Conservation (phyloP, 306 rosid species). For the Fragaria ananassa region DNA sequence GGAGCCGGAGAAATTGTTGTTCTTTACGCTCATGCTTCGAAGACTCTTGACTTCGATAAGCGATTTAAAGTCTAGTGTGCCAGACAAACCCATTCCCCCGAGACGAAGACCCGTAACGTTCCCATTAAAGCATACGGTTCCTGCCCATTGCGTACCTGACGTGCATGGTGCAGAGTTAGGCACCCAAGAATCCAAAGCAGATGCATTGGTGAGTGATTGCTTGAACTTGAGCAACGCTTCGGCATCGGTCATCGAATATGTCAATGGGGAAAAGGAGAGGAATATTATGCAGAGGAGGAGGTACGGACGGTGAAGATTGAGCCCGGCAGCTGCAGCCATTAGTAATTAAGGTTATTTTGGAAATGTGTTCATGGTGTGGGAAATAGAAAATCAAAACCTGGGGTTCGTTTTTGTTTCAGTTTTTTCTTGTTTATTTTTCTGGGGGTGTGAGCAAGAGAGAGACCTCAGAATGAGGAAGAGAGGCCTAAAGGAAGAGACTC, state of each 20-base stretch:
- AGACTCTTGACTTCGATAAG: conserved; percentile 43
- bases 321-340: conserved; percentile 48
- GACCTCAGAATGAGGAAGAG: conserved; percentile 11
- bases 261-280: conserved; percentile 1
- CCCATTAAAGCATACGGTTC: conserved; percentile 45
- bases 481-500: conserved; percentile 6
- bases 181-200: conserved; percentile 46
- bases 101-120: conserved; percentile 54
- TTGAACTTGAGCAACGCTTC: conserved; percentile 61
- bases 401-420: neutral
- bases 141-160: conserved; percentile 41
- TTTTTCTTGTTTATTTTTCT: neutral
- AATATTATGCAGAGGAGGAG: conserved; percentile 22
- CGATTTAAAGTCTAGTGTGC: conserved; percentile 41
- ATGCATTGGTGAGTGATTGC: conserved; percentile 36
- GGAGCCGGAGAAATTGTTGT: conserved; percentile 58
- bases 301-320: conserved; percentile 18
- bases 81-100: conserved; percentile 41
- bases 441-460: conserved; percentile 9
- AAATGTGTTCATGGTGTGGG: neutral
- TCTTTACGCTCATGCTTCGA: conserved; percentile 46
- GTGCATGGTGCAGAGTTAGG: conserved; percentile 38
- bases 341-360: neutral
- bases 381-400: neutral
- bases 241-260: conserved; percentile 42